A percentile compares a stretch with the other conserved stretches of the same genome.
Evolutionary conservation across 805 yeast genomes (phyloP).

Genomic region (Myxozyma monticola): DNA sequence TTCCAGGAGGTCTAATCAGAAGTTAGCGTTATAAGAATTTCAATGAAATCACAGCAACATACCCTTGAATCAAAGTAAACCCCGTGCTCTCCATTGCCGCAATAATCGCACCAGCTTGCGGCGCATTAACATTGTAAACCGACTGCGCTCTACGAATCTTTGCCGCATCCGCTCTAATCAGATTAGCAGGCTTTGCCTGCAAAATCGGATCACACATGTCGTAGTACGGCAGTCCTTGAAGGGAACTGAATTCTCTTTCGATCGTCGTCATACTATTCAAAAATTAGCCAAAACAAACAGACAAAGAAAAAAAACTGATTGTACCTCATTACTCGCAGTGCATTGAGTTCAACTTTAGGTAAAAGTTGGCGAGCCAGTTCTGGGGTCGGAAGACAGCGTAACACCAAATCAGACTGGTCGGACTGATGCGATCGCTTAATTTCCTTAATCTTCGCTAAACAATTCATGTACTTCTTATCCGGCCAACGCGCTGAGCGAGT

Average conservation of each 20-base stretch:
- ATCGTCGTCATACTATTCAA: conserved; percentile 68
- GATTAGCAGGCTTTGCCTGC: conserved; percentile 58
- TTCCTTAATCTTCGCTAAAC: conserved; percentile 79
- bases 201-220: conserved; percentile 70
- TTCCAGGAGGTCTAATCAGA: conserved; percentile 78
- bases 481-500: conserved; percentile 26
- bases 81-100: conserved; percentile 70
- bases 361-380: conserved; percentile 56
- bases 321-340: conserved; percentile 66
- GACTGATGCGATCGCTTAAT: conserved; percentile 59
- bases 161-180: conserved; percentile 40
- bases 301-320: no score
- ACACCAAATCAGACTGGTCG: conserved; percentile 71
- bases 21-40: no score
- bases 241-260: conserved; percentile 87
- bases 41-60: conserved; percentile 2
- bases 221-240: conserved; percentile 79
- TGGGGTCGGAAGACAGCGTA: conserved; percentile 57
- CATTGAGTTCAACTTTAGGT: conserved; percentile 64
- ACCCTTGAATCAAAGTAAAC: conserved; percentile 87
- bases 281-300: not conserved
- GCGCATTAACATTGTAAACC: conserved; percentile 66
- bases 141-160: conserved; percentile 48
- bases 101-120: conserved; percentile 88
- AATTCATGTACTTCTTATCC: conserved; percentile 42